Percentiles rank a stretch among this genome's conserved stretches.
phyloP scores from a whole-genome alignment of 768 basidiomycete species.

The Dentipellis sp. region DNA sequence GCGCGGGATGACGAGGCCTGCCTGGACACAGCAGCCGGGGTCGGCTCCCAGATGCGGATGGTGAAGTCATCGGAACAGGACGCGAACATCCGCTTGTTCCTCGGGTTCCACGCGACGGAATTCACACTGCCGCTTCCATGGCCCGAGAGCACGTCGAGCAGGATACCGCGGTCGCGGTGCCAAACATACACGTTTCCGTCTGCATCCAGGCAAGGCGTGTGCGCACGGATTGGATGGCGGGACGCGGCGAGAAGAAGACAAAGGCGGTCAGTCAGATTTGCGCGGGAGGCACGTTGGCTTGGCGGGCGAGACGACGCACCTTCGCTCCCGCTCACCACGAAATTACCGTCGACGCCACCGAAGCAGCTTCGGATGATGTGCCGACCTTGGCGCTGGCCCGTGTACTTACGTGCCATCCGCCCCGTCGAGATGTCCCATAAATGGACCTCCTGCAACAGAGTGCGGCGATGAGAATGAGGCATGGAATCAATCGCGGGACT shows the following conservation, averaged over 20 bases:
- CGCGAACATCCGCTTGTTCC: slow-evolving; percentile 86
- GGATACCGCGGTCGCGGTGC: slow-evolving; percentile 77
- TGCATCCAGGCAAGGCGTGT: slow-evolving; percentile 22
- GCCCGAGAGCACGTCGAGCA: slow-evolving; percentile 83
- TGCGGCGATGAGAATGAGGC: slow-evolving; percentile 5
- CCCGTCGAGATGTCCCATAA: slow-evolving; percentile 73
- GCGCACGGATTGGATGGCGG: neutral
- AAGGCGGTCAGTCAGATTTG: neutral
- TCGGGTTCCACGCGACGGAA: slow-evolving; percentile 93
- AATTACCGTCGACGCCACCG: slow-evolving; percentile 81
- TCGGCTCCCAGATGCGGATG: slow-evolving; percentile 84
- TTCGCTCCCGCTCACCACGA: slow-evolving; percentile 92
- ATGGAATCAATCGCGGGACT: slow-evolving; percentile 4
- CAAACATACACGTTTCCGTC: slow-evolving; percentile 94
- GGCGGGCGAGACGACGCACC: slow-evolving; percentile 38
- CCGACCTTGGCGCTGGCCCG: slow-evolving; percentile 74
- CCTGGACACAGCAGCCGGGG: slow-evolving; percentile 13
- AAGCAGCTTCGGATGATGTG: slow-evolving; percentile 92
- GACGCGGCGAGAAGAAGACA: neutral
- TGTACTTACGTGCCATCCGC: slow-evolving; percentile 68
- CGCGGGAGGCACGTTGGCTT: neutral
- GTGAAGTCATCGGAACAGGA: slow-evolving; percentile 91
- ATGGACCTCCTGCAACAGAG: slow-evolving; percentile 65
- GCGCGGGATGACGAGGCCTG: slow-evolving; percentile 6
- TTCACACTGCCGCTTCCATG: slow-evolving; percentile 91